phyloP scores from a whole-genome alignment of 139 green algal genomes.

The Pleodorina starrii region DNA sequence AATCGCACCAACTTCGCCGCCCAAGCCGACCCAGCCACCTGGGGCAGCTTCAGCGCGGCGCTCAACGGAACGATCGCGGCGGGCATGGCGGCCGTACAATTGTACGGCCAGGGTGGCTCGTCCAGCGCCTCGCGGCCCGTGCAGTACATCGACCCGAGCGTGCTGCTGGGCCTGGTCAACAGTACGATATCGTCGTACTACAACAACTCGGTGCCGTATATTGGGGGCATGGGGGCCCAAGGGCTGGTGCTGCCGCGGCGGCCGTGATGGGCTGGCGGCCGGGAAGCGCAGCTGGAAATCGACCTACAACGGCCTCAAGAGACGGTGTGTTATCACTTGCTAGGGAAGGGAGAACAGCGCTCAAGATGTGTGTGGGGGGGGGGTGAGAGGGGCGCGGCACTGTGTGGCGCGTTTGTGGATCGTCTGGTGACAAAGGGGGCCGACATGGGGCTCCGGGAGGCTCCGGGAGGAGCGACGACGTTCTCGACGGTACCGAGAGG shows the following conservation, averaged over 20 bases:
- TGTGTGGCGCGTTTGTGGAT: too few species aligned
- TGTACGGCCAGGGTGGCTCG: not conserved
- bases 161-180: not conserved
- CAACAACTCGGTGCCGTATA: conserved; percentile 45
- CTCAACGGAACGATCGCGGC: not conserved
- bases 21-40: not conserved
- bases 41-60: conserved; percentile 10
- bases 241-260: not conserved
- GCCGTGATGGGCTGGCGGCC: too few species aligned
- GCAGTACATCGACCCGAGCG: not conserved
- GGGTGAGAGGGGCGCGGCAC: too few species aligned
- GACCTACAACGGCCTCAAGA: too few species aligned
- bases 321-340: too few species aligned
- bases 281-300: too few species aligned
- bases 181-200: not conserved
- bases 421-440: too few species aligned
- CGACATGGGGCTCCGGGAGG: too few species aligned
- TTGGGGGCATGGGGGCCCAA: conserved; percentile 20
- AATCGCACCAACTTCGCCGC: conserved; percentile 36
- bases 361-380: too few species aligned
- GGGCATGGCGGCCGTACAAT: not conserved
- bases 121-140: not conserved
- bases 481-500: too few species aligned
- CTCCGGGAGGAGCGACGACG: too few species aligned
- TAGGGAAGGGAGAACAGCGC: too few species aligned